These are phyloP conservation scores for Macadamia integrifolia DNA, from an alignment of 164 flowering plant species.

Conservation along the genomic window DNA sequence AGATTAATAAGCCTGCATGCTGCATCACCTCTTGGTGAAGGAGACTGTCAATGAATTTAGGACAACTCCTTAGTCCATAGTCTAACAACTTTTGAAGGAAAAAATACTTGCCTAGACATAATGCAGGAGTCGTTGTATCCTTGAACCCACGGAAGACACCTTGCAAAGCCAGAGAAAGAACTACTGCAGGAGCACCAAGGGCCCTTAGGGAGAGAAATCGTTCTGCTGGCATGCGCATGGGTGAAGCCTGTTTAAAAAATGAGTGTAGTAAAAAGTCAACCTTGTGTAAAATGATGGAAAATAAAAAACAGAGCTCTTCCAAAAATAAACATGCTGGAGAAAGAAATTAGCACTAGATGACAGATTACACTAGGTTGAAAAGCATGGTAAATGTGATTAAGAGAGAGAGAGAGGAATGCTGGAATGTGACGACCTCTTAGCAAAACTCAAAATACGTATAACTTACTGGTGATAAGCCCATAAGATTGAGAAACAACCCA, in stretches of 20 bases:
- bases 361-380: not conserved
- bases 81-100: not conserved
- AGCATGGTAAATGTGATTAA: not conserved
- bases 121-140: slow-evolving; percentile 84
- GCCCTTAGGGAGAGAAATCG: slow-evolving; percentile 72
- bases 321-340: not conserved
- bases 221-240: slow-evolving; percentile 69
- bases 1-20: no score
- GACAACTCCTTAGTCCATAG: not conserved
- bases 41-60: no score
- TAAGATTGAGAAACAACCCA: slow-evolving; percentile 68
- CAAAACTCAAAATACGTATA: slow-evolving; percentile 2
- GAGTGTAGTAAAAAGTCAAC: slow-evolving; percentile 14
- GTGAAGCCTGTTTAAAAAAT: slow-evolving; percentile 52
- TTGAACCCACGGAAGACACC: slow-evolving; percentile 91
- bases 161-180: slow-evolving; percentile 80
- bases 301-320: not conserved
- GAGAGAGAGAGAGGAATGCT: not conserved
- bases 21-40: no score
- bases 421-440: not conserved
- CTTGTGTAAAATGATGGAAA: slow-evolving; percentile 4
- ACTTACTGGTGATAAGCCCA: slow-evolving; percentile 82
- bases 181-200: slow-evolving; percentile 92
- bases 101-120: slow-evolving; percentile 69
- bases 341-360: not conserved